Conservation (phyloP, 345 rosid species). For the Moricandia moricandioides region DNA sequence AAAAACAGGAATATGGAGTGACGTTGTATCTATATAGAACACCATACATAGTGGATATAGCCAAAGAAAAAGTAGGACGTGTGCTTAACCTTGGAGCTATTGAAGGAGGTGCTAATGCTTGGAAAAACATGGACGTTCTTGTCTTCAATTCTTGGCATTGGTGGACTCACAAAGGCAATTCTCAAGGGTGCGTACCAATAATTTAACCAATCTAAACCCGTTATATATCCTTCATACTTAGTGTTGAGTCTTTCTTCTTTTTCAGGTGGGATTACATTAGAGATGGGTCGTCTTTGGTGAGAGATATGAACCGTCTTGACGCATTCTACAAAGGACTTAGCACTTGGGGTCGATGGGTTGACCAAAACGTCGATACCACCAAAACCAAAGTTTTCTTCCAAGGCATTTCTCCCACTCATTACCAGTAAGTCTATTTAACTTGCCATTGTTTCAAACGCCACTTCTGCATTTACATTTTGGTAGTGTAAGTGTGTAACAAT, state of each 20-base stretch:
- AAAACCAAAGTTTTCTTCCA: slow-evolving; percentile 86
- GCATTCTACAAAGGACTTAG: slow-evolving; percentile 75
- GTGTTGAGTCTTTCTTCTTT: not conserved
- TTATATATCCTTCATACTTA: not conserved
- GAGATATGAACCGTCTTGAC: slow-evolving; percentile 67
- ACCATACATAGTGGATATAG: slow-evolving; percentile 81
- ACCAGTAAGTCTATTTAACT: slow-evolving; percentile 49
- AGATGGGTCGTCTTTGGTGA: slow-evolving; percentile 48
- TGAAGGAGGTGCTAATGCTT: slow-evolving; percentile 49
- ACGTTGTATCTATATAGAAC: slow-evolving; percentile 68
- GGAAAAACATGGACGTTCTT: slow-evolving; percentile 85
- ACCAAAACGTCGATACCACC: slow-evolving; percentile 60
- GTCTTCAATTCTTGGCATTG: slow-evolving; percentile 97
- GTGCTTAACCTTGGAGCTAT: slow-evolving; percentile 71
- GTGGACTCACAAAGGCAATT: slow-evolving; percentile 82
- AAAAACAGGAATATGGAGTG: slow-evolving; percentile 65
- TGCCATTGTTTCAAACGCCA: not conserved
- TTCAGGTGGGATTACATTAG: slow-evolving; percentile 82
- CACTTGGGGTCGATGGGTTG: slow-evolving; percentile 90
- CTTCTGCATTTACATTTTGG: not conserved
- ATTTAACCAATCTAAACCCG: not conserved
- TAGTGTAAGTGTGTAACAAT: not conserved
- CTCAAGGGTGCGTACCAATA: slow-evolving; percentile 53
- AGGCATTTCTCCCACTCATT: slow-evolving; percentile 95
- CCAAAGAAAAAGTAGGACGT: slow-evolving; percentile 50